Evolutionary conservation across 495 filamentous ascomycete genomes (phyloP).

Genomic region (Trichocladium antarcticum): DNA sequence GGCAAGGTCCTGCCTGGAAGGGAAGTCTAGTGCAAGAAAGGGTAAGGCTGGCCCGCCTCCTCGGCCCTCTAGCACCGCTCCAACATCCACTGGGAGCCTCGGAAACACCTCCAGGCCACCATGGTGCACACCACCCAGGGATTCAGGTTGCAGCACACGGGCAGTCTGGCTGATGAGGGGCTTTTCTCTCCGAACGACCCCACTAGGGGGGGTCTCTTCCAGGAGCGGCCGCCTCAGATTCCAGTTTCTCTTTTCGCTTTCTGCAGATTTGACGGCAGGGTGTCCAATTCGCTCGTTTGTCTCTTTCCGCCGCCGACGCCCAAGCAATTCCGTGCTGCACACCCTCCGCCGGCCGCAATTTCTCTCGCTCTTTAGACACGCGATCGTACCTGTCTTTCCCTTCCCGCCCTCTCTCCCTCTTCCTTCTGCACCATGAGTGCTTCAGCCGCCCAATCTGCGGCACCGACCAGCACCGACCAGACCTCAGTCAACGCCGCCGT

Average conservation of each 20-base stretch:
- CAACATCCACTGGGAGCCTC: not conserved
- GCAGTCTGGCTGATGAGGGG: not conserved
- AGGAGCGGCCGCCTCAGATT: conserved; percentile 14
- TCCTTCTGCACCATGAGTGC: conserved; percentile 49
- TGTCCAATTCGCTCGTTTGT: conserved; percentile 18
- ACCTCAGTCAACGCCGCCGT: conserved; percentile 14
- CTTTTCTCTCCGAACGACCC: conserved; percentile 20
- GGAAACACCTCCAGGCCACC: not conserved
- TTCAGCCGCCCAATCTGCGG: conserved; percentile 24
- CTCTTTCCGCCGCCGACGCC: conserved; percentile 20
- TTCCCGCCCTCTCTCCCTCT: conserved; percentile 17
- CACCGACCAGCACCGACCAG: conserved; percentile 16
- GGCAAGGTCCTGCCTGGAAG: conserved; percentile 4
- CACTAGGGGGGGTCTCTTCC: conserved; percentile 18
- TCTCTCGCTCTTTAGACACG: conserved; percentile 22
- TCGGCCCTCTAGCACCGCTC: not conserved
- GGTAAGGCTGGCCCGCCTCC: not conserved
- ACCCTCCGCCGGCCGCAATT: conserved; percentile 21
- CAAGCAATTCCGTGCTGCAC: conserved; percentile 24
- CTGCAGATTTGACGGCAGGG: conserved; percentile 7
- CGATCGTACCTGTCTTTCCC: conserved; percentile 24
- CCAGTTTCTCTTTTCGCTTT: conserved; percentile 15
- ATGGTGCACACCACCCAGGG: not conserved
- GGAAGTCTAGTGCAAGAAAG: conserved; percentile 3
- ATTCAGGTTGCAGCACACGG: not conserved